Evolutionary conservation across 2,329 filamentous ascomycete genomes (phyloP).

Genomic region (Verticillium isaacii): DNA sequence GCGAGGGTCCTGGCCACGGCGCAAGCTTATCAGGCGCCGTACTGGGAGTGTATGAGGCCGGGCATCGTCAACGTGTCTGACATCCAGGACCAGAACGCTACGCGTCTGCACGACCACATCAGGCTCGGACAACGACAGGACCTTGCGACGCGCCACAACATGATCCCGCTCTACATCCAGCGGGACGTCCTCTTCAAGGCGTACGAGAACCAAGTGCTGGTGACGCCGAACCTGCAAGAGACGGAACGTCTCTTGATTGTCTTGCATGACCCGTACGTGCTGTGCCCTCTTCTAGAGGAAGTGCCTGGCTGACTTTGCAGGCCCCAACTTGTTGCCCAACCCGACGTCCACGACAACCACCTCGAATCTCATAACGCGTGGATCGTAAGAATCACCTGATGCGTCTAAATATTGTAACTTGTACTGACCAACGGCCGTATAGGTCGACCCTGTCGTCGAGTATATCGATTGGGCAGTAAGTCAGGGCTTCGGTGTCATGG

Average conservation of each 20-base stretch:
- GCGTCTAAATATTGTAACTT: slow-evolving; percentile 19
- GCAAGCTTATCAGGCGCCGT: slow-evolving; percentile 58
- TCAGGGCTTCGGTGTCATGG: slow-evolving; percentile 79
- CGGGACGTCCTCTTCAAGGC: slow-evolving; percentile 67
- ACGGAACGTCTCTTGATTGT: slow-evolving; percentile 72
- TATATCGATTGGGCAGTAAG: slow-evolving; percentile 81
- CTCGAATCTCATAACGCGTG: slow-evolving; percentile 82
- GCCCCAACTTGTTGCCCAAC: slow-evolving; percentile 65
- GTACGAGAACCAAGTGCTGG: slow-evolving; percentile 82
- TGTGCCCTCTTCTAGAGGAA: background rate
- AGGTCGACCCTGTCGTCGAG: slow-evolving; percentile 76
- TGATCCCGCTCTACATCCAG: slow-evolving; percentile 78
- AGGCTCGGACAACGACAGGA: slow-evolving; percentile 69
- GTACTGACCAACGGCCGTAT: background rate
- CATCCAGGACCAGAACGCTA: slow-evolving; percentile 46
- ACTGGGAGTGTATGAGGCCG: slow-evolving; percentile 86
- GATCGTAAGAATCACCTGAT: slow-evolving; percentile 59
- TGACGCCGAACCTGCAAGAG: slow-evolving; percentile 65
- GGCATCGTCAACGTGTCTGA: slow-evolving; percentile 52
- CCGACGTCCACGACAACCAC: slow-evolving; percentile 64
- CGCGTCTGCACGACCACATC: slow-evolving; percentile 74
- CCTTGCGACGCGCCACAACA: slow-evolving; percentile 67
- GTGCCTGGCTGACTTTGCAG: slow-evolving; percentile 29
- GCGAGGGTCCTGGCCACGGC: slow-evolving; percentile 53
- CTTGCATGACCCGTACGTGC: slow-evolving; percentile 74